phyloP scores from a whole-genome alignment of 106 monocot species.

The Xerophyta viscosa region DNA sequence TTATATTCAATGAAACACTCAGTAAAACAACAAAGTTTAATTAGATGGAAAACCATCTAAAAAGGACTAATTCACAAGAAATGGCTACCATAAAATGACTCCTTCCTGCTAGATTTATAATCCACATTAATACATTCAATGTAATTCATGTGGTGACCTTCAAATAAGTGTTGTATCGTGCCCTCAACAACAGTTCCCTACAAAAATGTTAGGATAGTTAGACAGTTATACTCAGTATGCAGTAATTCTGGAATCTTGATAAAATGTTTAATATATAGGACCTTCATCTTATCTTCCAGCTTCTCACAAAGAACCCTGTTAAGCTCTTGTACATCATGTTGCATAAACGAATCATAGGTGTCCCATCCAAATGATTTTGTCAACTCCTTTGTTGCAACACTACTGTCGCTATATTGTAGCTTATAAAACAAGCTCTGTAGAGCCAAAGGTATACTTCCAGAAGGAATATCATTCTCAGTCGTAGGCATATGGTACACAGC shows the following conservation, averaged over 20 bases:
- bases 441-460: slow-evolving; percentile 85
- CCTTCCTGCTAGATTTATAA: slow-evolving; percentile 82
- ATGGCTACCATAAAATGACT: slow-evolving; percentile 76
- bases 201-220: slow-evolving; percentile 23
- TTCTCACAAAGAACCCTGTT: slow-evolving; percentile 87
- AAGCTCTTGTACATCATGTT: slow-evolving; percentile 89
- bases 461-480: slow-evolving; percentile 89
- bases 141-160: slow-evolving; percentile 95
- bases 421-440: slow-evolving; percentile 86
- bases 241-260: background rate
- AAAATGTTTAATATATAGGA: background rate
- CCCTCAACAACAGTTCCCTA: slow-evolving; percentile 96
- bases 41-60: no score
- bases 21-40: no score
- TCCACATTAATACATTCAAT: slow-evolving; percentile 92
- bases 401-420: slow-evolving; percentile 82
- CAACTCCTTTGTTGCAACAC: slow-evolving; percentile 88
- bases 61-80: background rate
- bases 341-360: slow-evolving; percentile 92
- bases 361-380: slow-evolving; percentile 98
- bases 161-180: slow-evolving; percentile 89
- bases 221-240: slow-evolving; percentile 1
- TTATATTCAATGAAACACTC: slow-evolving; percentile 2
- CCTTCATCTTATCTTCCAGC: slow-evolving; percentile 95
- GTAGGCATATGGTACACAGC: slow-evolving; percentile 91